A percentile compares a stretch with the other conserved stretches of the same genome.
These are phyloP conservation scores for Perkinsus olseni DNA, from an alignment of 169 alveolate genomes.

Conservation along the genomic window DNA sequence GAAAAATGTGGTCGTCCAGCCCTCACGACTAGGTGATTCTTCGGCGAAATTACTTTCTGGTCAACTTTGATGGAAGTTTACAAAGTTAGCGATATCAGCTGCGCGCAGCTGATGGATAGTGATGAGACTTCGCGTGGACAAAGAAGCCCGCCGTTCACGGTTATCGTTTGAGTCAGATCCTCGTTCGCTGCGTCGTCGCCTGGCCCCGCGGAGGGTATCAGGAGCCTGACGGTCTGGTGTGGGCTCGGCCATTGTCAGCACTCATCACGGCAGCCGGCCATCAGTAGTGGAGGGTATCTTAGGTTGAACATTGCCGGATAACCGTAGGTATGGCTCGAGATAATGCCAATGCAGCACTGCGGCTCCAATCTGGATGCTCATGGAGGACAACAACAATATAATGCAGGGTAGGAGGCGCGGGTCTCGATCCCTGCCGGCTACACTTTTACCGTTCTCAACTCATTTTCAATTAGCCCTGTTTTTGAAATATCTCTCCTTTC, in stretches of 20 bases:
- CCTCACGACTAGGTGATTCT: no score
- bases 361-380: background rate
- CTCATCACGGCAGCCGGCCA: background rate
- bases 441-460: background rate
- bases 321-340: background rate
- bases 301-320: background rate
- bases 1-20: no score
- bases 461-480: background rate
- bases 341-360: background rate
- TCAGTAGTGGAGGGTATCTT: background rate
- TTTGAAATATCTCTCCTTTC: background rate
- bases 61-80: no score
- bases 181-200: background rate
- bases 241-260: background rate
- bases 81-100: no score
- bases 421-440: background rate
- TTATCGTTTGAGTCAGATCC: background rate
- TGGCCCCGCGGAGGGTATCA: background rate
- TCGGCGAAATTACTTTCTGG: no score
- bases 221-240: background rate
- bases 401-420: background rate
- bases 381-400: background rate
- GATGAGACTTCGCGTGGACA: no score
- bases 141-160: background rate
- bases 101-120: no score